Conservation (phyloP, 108 stramenopile genomes). For the Nannochloropsis salina region DNA sequence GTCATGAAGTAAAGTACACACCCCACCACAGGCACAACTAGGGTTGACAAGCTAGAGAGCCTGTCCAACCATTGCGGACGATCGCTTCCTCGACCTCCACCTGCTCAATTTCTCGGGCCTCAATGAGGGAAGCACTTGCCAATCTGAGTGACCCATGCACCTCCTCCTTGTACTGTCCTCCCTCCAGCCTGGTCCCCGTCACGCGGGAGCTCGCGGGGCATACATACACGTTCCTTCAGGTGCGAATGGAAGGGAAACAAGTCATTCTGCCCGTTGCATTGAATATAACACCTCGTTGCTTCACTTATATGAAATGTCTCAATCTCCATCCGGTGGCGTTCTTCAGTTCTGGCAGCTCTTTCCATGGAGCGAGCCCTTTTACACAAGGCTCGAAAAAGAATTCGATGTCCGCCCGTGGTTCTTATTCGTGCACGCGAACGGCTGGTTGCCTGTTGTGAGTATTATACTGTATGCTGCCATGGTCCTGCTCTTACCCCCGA, state of each 20-base stretch:
- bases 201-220: not conserved
- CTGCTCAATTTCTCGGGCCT: no score
- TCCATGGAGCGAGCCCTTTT: not conserved
- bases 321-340: not conserved
- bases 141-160: not conserved
- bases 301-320: not conserved
- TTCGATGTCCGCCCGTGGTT: not conserved
- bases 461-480: constrained; percentile 33
- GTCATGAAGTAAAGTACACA: no score
- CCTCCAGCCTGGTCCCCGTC: not conserved
- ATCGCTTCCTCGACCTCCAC: no score
- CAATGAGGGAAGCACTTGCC: no score
- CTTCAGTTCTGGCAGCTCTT: not conserved
- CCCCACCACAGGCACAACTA: no score
- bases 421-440: constrained; percentile 23
- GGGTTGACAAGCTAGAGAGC: no score
- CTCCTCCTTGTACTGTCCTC: constrained; percentile 17
- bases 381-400: not conserved
- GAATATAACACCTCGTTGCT: not conserved
- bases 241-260: not conserved
- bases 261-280: not conserved
- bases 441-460: constrained; percentile 32
- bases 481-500: constrained; percentile 35
- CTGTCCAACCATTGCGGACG: no score
- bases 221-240: not conserved